Percentiles rank a stretch among this genome's conserved stretches.
These are phyloP conservation scores for Prunus yedoensis DNA, from an alignment of 331 rosid genomes.

Conservation along the genomic window DNA sequence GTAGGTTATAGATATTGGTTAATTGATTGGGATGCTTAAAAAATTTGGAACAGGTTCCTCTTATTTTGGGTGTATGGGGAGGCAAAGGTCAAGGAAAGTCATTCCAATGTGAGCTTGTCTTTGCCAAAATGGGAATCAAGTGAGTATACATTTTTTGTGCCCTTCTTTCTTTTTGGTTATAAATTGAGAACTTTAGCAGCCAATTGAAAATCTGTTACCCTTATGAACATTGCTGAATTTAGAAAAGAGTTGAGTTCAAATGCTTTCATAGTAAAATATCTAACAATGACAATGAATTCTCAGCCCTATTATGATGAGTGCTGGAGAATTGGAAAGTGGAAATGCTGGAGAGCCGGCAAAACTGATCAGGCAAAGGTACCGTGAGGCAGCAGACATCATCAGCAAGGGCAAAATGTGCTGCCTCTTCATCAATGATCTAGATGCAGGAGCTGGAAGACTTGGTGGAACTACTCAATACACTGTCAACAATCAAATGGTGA, in stretches of 20 bases:
- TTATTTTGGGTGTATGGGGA: constrained; percentile 63
- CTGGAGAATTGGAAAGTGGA: constrained; percentile 64
- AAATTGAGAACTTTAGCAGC: not conserved
- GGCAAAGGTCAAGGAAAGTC: constrained; percentile 69
- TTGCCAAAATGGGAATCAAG: constrained; percentile 66
- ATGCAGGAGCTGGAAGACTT: constrained; percentile 62
- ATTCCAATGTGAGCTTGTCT: constrained; percentile 63
- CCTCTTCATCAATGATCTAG: constrained; percentile 61
- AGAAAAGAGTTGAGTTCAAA: not conserved
- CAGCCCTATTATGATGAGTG: constrained; percentile 65
- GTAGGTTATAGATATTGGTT: not conserved
- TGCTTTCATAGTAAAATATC: not conserved
- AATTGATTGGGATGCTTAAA: not conserved
- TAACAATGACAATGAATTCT: not conserved
- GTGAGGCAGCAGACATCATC: constrained; percentile 54
- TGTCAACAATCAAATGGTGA: constrained; percentile 66
- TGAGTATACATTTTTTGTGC: constrained; percentile 22
- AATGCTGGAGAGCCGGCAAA: constrained; percentile 67
- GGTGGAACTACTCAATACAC: constrained; percentile 64
- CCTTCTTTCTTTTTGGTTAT: not conserved
- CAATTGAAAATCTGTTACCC: not conserved
- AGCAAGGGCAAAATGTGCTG: constrained; percentile 59
- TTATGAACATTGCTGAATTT: too few species aligned
- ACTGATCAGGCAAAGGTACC: constrained; percentile 54
- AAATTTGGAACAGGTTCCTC: constrained; percentile 41